Base-by-base conservation (phyloP, 768 basidiomycete species). In the Panus rudis region DNA sequence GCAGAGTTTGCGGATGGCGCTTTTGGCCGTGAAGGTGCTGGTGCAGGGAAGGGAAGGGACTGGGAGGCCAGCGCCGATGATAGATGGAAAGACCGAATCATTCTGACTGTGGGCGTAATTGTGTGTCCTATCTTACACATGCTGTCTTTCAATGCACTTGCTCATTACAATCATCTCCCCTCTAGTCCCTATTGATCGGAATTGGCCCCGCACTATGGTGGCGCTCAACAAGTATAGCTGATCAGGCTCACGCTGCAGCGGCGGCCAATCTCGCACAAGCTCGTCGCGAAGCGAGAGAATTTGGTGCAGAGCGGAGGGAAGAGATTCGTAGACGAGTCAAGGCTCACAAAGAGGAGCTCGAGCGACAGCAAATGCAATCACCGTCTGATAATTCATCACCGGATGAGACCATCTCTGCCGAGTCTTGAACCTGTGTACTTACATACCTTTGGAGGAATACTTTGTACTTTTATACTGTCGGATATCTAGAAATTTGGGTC, bases 181-280 rank as follows among this genome's bases (percentile, higher is more conserved):
- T 26, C 5, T 37, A 77, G 76, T 62, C 71, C 0, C 54, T 78
- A n/a, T 55, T 65, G 1, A 59, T 63, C 7, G 74, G 72, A 5
- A 48, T 80, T 10, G 66, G 66, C 13, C 75, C 75, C 0, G 58
- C 64, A 16, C 24, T 75, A 16, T 54, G 75, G 17, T 59, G 52
- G 46, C 45, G 58, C 60, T 31, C 64, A 58, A 30, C 54, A 55
- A 40, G 50, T 37, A 49, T 63, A 3, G 54, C 66, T 12, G 72
- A 74, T 27, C 65, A 65, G 48, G 62, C 60, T 0, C 81, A 84
- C 50, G 60, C 59, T 11, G 62, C 63, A 3, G 84, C 84, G 0
- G 73, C 70, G 1, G 60, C 63, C 7, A 82, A 81, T 48, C 71
- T 85, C 16, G 69, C 76, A 0, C 69, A 75, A 45, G 84, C 80